Evolutionary conservation across 192 early-diverging fungal species (phyloP), one percentile per base, ranked within the genome.

Genomic region (Paraglomus brasilianum): DNA sequence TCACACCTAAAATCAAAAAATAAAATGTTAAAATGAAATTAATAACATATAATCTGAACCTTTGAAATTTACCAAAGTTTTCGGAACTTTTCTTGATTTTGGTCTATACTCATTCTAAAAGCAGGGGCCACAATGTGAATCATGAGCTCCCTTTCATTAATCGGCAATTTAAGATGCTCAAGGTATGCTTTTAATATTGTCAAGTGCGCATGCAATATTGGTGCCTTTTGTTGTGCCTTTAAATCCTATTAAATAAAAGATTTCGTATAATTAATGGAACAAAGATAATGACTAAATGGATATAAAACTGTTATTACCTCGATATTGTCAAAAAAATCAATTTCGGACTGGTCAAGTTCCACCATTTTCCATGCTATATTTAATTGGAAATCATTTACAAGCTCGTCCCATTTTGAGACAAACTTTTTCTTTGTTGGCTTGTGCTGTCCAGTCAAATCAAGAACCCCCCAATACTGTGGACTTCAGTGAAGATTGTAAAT

Each of bases 311-410:
- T 43, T 57, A 63, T 63, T 63, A 63, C 44, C 43, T 63, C 19
- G 48, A 57, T 63, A 63, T 63, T 63, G 44, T 63, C 61, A 63
- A 63, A 68, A 68, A 57, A 46, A 6, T 56, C 14, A 13, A 5
- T 14, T 63, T 63, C 61, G 21, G 30, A 63, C 15, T 63, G 44
- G 30, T 63, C 44, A 63, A 46, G 44, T 0, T 36, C 19, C 4
- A 63, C 22, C 8, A 63, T 63, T 17, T 36, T 63, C 43, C 44
- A 63, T 40, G 43, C 44, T 0, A 63, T 14, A 63, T 63, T 45
- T 21, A 24, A 0, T 63, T 19, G 17, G 8, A 63, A 63, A 63
- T 63, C 24, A 46, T 63, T 47, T 13, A 47, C 7, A 10, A 63
- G 21, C n/a, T 44, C 7, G 14, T 63, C 36, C 60, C 60, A 63